Conservation (phyloP, 768 basidiomycete genomes). For the Cyclocybe cylindracea region DNA sequence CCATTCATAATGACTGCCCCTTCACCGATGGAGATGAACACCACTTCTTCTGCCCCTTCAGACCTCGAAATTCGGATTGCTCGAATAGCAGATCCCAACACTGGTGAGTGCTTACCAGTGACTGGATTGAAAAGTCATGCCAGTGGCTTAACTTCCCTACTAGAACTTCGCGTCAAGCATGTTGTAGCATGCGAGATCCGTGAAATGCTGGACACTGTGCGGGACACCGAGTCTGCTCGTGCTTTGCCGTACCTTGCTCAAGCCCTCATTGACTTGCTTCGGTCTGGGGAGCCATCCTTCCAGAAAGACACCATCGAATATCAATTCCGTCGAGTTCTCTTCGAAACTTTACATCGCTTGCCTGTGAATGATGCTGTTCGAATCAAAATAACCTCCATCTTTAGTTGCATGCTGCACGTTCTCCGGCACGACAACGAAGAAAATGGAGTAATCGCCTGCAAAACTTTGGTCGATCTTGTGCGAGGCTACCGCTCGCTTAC, state of each 20-base stretch:
- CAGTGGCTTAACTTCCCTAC: not conserved
- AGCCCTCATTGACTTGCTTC: constrained; percentile 70
- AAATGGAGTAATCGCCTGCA: constrained; percentile 87
- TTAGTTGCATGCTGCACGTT: constrained; percentile 79
- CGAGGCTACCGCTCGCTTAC: constrained; percentile 72
- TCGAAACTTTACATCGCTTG: constrained; percentile 89
- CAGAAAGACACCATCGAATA: constrained; percentile 71
- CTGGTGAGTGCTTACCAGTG: constrained; percentile 44
- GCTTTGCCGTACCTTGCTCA: constrained; percentile 75
- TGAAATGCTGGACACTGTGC: constrained; percentile 78
- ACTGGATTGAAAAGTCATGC: not conserved
- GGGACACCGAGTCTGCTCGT: constrained; percentile 71
- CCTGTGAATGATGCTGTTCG: constrained; percentile 81
- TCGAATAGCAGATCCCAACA: constrained; percentile 72
- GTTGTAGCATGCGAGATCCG: constrained; percentile 75
- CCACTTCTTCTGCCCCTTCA: constrained; percentile 38
- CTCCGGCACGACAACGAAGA: constrained; percentile 95
- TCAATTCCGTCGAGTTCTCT: constrained; percentile 81
- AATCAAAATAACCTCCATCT: constrained; percentile 64
- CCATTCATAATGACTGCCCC: constrained; percentile 30
- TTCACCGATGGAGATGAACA: constrained; percentile 33
- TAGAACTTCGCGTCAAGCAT: constrained; percentile 74
- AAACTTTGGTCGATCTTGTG: constrained; percentile 87
- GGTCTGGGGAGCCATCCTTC: constrained; percentile 64
- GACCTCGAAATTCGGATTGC: constrained; percentile 75